Base-by-base conservation (phyloP, 768 basidiomycete genomes). In the Tephrocybe sp. region DNA sequence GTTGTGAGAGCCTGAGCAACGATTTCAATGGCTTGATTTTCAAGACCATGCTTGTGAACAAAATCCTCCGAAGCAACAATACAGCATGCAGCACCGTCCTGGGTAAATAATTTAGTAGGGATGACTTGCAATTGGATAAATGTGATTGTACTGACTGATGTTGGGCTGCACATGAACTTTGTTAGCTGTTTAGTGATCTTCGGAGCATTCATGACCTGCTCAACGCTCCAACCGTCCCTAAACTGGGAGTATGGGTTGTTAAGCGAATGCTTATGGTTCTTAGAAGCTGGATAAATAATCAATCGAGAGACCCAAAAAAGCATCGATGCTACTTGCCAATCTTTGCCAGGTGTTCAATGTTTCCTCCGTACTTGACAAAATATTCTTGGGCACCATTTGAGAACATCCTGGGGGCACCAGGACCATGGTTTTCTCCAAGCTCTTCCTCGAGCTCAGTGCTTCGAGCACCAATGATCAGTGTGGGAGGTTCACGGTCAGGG, bases 181-280 rank as follows among this genome's bases (percentile, higher is more conserved):
- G 90, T 90, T 41, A 89, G 69, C 56, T 88, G 78, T 39, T 80
- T 83, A 36, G 76, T 86, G 61, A 91, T 81, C 67, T 83, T 84
- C 5, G 78, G 75, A 2, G 88, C 77, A 10, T 73, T 71, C 45
- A 88, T 61, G 22, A 91, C 76, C 57, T 91, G 77, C 56, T 90
- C 82, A 16, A 79, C 78, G 16, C 74, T 82, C 85, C 87, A 90
- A 4, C 86, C 86, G 57, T 84, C 77, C 4, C 83, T 78, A 65
- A 94, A 94, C 62, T 94, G 91, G 0, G 88, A 85, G 57, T 93
- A 94, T 0, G 89, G 89, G 57, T 94, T 92, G 48, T 86, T 86
- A 48, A 84, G 61, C 0, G 88, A 88, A 63, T 93, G 90, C 50
- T 75, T 80, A 62, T 92, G 90, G 57, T 90, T 91, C 74, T 94